phyloP scores from a whole-genome alignment of 192 early-diverging fungal genomes.

The Coemansia sp. region DNA sequence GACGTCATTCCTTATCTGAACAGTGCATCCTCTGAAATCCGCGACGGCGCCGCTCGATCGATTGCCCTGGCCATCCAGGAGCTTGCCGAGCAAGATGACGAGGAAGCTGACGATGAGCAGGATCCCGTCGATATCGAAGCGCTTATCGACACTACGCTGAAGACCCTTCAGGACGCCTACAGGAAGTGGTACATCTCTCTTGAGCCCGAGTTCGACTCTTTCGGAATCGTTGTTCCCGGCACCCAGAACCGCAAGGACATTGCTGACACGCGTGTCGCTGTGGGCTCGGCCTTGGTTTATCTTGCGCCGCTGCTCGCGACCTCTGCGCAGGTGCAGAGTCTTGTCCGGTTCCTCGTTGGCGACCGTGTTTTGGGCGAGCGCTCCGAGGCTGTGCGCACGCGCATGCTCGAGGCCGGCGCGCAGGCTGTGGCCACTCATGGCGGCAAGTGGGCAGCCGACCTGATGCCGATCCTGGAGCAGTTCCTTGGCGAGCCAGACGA shows the following conservation, averaged over 20 bases:
- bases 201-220: slow-evolving; percentile 86
- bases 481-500: slow-evolving; percentile 71
- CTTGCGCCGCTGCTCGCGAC: slow-evolving; percentile 61
- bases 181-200: slow-evolving; percentile 59
- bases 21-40: slow-evolving; percentile 23
- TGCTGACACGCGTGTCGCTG: slow-evolving; percentile 75
- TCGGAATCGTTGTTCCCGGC: slow-evolving; percentile 81
- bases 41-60: slow-evolving; percentile 26
- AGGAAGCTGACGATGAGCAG: background rate
- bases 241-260: slow-evolving; percentile 79
- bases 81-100: background rate
- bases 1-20: slow-evolving; percentile 29
- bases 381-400: slow-evolving; percentile 67
- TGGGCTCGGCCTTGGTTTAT: slow-evolving; percentile 70
- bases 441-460: slow-evolving; percentile 57
- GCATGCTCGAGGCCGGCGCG: slow-evolving; percentile 86
- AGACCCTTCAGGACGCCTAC: slow-evolving; percentile 28
- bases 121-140: background rate
- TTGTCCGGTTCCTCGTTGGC: slow-evolving; percentile 80
- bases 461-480: slow-evolving; percentile 75
- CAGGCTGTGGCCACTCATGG: slow-evolving; percentile 72
- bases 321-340: slow-evolving; percentile 52
- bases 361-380: slow-evolving; percentile 83
- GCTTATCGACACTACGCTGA: slow-evolving; percentile 16
- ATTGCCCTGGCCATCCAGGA: slow-evolving; percentile 20